These are phyloP conservation scores for Jimgerdemannia flammicorona DNA, from an alignment of 192 early-diverging fungal species.

Conservation along the genomic window DNA sequence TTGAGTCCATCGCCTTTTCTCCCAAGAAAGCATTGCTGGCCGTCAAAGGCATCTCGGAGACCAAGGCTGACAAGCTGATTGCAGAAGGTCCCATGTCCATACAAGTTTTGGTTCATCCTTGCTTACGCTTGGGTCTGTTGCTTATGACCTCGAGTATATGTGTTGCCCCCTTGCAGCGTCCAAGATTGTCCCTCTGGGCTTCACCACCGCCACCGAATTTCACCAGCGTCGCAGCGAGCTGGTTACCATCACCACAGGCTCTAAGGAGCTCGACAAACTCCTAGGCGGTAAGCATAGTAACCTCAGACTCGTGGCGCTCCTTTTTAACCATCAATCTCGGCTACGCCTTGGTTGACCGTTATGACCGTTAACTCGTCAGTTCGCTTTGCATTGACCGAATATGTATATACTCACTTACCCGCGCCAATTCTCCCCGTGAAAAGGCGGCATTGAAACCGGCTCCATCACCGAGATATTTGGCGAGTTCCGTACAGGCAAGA, in stretches of 20 bases:
- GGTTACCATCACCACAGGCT: constrained; percentile 85
- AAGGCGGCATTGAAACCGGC: constrained; percentile 92
- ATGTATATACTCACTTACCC: no score
- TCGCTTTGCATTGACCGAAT: no score
- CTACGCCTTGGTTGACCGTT: no score
- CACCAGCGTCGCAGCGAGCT: constrained; percentile 78
- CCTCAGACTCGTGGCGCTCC: no score
- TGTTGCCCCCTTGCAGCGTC: constrained; percentile 60
- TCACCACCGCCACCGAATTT: constrained; percentile 91
- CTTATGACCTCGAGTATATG: no score
- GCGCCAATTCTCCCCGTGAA: no score
- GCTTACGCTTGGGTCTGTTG: no score
- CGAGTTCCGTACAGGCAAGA: constrained; percentile 98
- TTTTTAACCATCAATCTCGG: no score
- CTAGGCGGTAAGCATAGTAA: constrained; percentile 62
- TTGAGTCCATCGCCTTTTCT: constrained; percentile 92
- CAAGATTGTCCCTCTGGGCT: constrained; percentile 92
- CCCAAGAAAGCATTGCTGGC: constrained; percentile 80
- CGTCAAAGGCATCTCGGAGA: constrained; percentile 95
- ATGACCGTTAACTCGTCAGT: no score
- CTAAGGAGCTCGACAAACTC: constrained; percentile 86
- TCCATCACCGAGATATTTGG: constrained; percentile 98
- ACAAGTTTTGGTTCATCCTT: no score
- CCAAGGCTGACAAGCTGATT: constrained; percentile 93
- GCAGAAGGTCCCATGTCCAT: constrained; percentile 61